Percentiles rank a stretch among this genome's conserved stretches.
Evolutionary conservation across 768 basidiomycete species (phyloP).

Genomic region (Mrakia frigida): DNA sequence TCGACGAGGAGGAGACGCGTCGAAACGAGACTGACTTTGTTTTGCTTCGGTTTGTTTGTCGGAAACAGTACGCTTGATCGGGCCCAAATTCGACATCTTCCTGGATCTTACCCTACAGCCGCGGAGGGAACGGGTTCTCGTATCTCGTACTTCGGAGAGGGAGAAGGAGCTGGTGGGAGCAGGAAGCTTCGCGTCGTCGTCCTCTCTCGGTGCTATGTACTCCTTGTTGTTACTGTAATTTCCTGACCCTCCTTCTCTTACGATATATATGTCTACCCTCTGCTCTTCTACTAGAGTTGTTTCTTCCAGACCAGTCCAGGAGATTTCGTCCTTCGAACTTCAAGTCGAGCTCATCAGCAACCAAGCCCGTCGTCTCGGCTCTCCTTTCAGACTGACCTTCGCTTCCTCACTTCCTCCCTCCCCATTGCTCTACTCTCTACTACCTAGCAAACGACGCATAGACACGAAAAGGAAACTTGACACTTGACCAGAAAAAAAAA

Average conservation of each 20-base stretch:
- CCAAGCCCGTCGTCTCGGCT: too few relatives aligned
- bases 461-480: too few relatives aligned
- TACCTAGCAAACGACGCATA: too few relatives aligned
- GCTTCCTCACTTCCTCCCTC: too few relatives aligned
- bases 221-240: not conserved
- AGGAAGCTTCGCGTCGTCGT: not conserved
- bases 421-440: too few relatives aligned
- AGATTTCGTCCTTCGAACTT: too few relatives aligned
- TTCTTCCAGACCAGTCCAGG: not conserved
- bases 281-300: not conserved
- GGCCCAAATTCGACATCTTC: too few relatives aligned
- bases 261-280: not conserved
- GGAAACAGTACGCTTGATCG: not conserved
- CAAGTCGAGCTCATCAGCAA: too few relatives aligned
- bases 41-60: not conserved
- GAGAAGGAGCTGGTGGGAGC: too few relatives aligned
- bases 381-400: too few relatives aligned
- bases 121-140: not conserved
- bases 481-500: too few relatives aligned
- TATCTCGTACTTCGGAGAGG: not conserved
- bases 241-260: not conserved
- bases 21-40: not conserved
- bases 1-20: not conserved
- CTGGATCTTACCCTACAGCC: not conserved
- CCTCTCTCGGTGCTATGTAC: not conserved